These are phyloP conservation scores for Nidula microcarpa DNA, from an alignment of 768 basidiomycete species.

Conservation along the genomic window DNA sequence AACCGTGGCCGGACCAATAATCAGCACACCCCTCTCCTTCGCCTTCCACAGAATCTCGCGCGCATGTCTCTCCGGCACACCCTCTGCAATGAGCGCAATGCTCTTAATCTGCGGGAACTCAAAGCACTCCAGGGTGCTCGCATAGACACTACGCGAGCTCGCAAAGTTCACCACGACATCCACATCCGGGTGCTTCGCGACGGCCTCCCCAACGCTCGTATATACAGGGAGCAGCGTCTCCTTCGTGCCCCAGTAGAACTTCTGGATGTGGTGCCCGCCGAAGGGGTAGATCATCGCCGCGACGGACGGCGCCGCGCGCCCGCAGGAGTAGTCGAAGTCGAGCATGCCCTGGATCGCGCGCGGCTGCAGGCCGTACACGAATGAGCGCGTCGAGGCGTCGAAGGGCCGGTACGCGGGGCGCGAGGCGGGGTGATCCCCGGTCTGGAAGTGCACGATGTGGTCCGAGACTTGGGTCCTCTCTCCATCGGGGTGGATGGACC, in stretches of 20 bases:
- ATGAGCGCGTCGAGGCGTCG: slow-evolving; percentile 89
- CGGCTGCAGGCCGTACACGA: slow-evolving; percentile 98
- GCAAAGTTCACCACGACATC: slow-evolving; percentile 99
- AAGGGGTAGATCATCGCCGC: slow-evolving; percentile 99
- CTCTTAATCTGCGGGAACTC: slow-evolving; percentile 50
- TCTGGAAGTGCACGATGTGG: slow-evolving; percentile 87
- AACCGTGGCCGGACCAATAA: slow-evolving; percentile 94
- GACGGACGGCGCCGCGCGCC: slow-evolving; percentile 84
- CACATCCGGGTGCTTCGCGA: slow-evolving; percentile 92
- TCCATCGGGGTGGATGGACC: slow-evolving; percentile 73
- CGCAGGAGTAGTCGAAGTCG: slow-evolving; percentile 99
- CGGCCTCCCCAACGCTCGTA: slow-evolving; percentile 86
- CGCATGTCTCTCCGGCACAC: slow-evolving; percentile 97
- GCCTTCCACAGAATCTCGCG: slow-evolving; percentile 93
- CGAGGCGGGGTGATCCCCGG: slow-evolving; percentile 27
- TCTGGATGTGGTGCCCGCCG: slow-evolving; percentile 99
- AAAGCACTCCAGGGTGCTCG: slow-evolving; percentile 90
- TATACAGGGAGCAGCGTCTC: slow-evolving; percentile 98
- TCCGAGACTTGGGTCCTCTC: slow-evolving; percentile 83
- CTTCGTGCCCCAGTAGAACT: slow-evolving; percentile 99
- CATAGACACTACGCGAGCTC: slow-evolving; percentile 89
- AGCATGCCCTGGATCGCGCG: slow-evolving; percentile 97
- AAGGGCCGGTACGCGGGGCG: slow-evolving; percentile 91
- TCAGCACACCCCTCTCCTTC: slow-evolving; percentile 79
- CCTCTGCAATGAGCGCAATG: slow-evolving; percentile 95